Base-by-base conservation (phyloP, 192 early-diverging fungal species). In the Coemansia sp. region DNA sequence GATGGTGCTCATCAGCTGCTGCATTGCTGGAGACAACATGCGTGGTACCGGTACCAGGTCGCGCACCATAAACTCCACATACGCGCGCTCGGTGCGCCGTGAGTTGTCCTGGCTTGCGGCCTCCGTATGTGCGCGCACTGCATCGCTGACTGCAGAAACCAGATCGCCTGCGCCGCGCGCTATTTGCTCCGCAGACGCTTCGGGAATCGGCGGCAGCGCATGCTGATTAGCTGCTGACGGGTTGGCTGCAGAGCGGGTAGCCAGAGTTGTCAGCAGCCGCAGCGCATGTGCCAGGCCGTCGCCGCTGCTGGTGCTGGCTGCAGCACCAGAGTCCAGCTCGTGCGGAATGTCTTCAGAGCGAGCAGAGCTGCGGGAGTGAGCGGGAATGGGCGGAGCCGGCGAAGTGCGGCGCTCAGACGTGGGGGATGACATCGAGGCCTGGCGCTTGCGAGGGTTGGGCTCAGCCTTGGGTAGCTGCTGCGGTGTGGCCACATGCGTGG, bases 381-480 rank as follows among this genome's bases (percentile, higher is more conserved):
- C 8, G 30, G 18, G 44, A 23, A 20, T 46, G 18, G 44, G 56
- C 23, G 45, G 36, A 30, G 35, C 40, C 9, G 52, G 68, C 14
- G 61, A 33, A 40, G 30, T 26, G 40, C 49, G 46, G 23, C 47
- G 69, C 48, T 72, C 69, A 1, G 63, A 57, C 15, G 48, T 50
- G 18, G 73, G 73, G 47, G 67, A 70, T 13, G 73, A 76, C 39
- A 70, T 43, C 48, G 73, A 76, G 19, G 73, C 73, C 45, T 77
- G 73, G 49, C 73, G 73, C 63, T 77, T 77, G 42, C 73, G 73
- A 0, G 73, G 38, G n/a, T 68, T 15, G 18, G 57, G 42, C 16
- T 46, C 30, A 16, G 23, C 18, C 31, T 66, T 66, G 13, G 38
- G 21, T 49, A 39, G 59, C 47, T 55, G 64, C 57, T 47, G 64